Base-by-base conservation (phyloP, 257 asterid genomes). In the Ligustrum vulgare region DNA sequence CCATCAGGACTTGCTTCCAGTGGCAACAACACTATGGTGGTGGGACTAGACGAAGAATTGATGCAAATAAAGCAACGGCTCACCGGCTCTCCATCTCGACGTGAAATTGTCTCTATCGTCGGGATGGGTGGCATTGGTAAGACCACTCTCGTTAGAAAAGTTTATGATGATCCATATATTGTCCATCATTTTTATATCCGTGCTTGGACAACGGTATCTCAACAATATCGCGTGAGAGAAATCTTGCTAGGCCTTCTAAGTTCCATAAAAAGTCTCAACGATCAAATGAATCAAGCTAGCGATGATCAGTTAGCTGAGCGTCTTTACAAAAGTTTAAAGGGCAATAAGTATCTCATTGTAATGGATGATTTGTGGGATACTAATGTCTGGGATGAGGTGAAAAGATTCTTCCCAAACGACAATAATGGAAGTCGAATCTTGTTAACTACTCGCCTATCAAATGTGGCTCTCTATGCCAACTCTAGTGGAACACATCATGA, bases 11-110 rank as follows among this genome's bases (percentile, higher is more conserved):
- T 65, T 66, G 11, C 3, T 5, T 6, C n/a, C 3, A 16, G 25
- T 10, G 49, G 54, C 66, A 12, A 75, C 12, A 56, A 11, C 16
- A 23, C 28, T 49, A 66, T 47, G 73, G 79, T 75, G 36, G 79
- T 75, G 36, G 79, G 79, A 66, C 8, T 67, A 45, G 73, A 75
- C 3, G 58, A 68, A 16, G 56, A 66, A 5, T 45, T 45, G 54
- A 18, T n/a, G 23, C 67, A 66, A 37, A 18, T 67, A 11, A 66
- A 65, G 51, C 68, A 35, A 12, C 22, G 23, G 20, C 67, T 68
- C 25, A 67, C 35, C 5, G 79, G 67, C 6, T 43, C 8, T 9
- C 49, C 12, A 4, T 32, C 68, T 4, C 18, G 15, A 8, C 49
- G 23, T 1, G 12, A 47, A 56, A 75, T 75, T 63, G 13, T 75